phyloP scores from a whole-genome alignment of 768 basidiomycete genomes.

The Suillus hirtellus region DNA sequence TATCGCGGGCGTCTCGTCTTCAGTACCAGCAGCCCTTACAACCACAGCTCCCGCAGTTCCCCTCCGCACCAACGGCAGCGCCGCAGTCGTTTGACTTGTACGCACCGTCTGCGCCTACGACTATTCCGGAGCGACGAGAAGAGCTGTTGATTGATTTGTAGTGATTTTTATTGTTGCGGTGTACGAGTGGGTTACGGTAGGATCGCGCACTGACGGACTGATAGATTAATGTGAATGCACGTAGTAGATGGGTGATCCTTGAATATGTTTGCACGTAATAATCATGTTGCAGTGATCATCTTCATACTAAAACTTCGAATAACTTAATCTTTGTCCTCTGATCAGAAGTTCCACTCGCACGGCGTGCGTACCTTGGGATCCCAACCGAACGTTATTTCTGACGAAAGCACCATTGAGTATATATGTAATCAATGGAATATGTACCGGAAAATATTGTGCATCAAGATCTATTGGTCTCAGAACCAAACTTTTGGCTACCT shows the following conservation, averaged over 20 bases:
- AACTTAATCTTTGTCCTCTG: no score
- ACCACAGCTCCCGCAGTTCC: conserved; percentile 57
- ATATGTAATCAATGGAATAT: no score
- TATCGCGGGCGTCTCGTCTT: conserved; percentile 9
- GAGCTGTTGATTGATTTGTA: conserved; percentile 48
- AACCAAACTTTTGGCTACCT: neutral
- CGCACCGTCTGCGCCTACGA: conserved; percentile 45
- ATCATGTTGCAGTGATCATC: neutral
- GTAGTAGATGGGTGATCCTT: neutral
- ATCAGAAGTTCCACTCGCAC: no score
- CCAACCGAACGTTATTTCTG: no score
- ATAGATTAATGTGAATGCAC: conserved; percentile 3
- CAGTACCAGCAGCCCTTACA: conserved; percentile 20
- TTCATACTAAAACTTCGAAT: neutral
- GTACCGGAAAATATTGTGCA: no score
- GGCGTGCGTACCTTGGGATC: no score
- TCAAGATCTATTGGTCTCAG: neutral
- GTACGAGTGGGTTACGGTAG: neutral
- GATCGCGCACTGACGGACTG: no score
- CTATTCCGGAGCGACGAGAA: conserved; percentile 64
- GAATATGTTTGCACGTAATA: neutral
- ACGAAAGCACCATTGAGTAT: no score
- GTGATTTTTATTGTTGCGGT: neutral
- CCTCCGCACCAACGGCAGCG: conserved; percentile 57
- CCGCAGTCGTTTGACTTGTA: conserved; percentile 58